Evolutionary conservation across 2,329 filamentous ascomycete genomes (phyloP), one percentile per base, ranked within the genome.

Genomic region (Zopfia rhizophila): DNA sequence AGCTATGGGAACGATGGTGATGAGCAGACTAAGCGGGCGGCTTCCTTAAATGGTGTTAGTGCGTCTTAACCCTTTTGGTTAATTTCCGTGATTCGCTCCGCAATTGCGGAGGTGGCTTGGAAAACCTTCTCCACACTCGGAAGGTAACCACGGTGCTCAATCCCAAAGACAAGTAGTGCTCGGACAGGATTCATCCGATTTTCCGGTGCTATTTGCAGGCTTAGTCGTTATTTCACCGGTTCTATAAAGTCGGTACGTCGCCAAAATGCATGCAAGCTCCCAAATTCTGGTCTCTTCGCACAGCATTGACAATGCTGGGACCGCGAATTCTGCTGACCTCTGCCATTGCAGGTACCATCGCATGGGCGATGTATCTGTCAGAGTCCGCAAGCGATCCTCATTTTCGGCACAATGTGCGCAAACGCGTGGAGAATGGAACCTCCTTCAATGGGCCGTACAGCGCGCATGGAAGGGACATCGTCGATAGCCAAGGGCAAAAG

Each of bases 401-500:
- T 33, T 60, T 61, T 30, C 51, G 47, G 17, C 51, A 56, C 38
- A 55, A 58, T 35, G 29, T 51, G 24, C 43, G 45, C 16, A 61
- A 50, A 36, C 60, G 60, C 14, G 57, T 44, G 25, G 51, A 48
- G 7, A 63, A 63, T 48, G 48, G 50, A 22, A 59, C 61, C 7
- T 51, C 51, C 11, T 65, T 65, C 52, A 48, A 69, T 55, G 69
- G 68, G 38, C 68, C 68, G 5, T 71, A 69, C 35, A 67, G 59
- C 25, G 71, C 69, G 11, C 45, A 55, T 19, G 68, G 65, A 22
- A 56, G 74, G 38, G 74, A 73, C 57, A 75, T 77, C 36, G 56
- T 72, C 3, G 67, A 77, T 48, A 55, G 59, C 5, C 51, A 52
- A 5, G 66, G 68, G 3, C 46, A 65, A 27, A 79, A 80, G 31